phyloP scores from a whole-genome alignment of 2,329 filamentous ascomycete genomes.

The Sphaerulina vaccinii region DNA sequence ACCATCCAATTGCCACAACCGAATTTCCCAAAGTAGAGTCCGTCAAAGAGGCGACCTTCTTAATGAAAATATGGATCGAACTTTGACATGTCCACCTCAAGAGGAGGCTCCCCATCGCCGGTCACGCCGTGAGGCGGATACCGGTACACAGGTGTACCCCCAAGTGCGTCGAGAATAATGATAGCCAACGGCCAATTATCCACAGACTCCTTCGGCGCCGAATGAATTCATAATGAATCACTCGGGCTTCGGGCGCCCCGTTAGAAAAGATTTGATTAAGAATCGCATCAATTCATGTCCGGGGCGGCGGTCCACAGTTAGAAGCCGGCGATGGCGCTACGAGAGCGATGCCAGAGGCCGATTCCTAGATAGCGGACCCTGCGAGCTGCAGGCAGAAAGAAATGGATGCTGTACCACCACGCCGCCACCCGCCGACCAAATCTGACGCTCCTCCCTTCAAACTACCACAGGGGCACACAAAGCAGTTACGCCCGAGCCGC shows the following conservation, averaged over 20 bases:
- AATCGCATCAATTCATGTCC: not conserved
- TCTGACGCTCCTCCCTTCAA: not conserved
- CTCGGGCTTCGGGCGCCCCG: conserved; percentile 1
- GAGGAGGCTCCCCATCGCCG: not conserved
- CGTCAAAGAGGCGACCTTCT: conserved; percentile 1
- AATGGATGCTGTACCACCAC: conserved; percentile 1
- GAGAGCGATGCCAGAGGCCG: conserved; percentile 1
- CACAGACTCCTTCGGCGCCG: conserved; percentile 2
- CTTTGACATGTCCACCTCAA: conserved; percentile 3
- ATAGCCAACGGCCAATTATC: conserved; percentile 3
- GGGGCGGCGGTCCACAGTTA: not conserved
- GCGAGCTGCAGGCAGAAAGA: conserved; percentile 3
- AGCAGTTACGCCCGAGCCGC: too few species aligned
- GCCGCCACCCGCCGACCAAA: not conserved
- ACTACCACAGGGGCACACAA: not conserved
- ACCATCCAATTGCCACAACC: conserved; percentile 5
- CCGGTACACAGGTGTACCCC: conserved; percentile 2
- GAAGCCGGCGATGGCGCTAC: not conserved
- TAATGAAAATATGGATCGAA: not conserved
- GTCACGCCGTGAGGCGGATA: conserved; percentile 3
- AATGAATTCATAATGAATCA: conserved; percentile 4
- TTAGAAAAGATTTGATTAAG: not conserved
- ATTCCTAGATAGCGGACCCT: conserved; percentile 1
- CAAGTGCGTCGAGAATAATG: conserved; percentile 1
- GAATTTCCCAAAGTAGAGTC: conserved; percentile 3